phyloP scores from a whole-genome alignment of 345 rosid genomes.

The Eucalyptus tenuipes region DNA sequence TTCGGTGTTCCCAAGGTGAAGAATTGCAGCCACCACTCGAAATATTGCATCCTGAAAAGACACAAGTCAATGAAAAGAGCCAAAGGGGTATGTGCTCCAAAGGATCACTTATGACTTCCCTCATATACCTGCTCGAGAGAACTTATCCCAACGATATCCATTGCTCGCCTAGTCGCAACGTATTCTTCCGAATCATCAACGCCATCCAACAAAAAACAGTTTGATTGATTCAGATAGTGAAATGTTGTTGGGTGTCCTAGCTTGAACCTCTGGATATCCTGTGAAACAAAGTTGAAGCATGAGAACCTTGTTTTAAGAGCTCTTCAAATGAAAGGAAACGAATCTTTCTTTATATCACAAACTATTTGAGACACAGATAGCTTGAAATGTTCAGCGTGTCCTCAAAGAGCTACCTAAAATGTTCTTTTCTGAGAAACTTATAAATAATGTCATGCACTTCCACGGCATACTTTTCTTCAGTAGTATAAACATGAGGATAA shows the following conservation, averaged over 20 bases:
- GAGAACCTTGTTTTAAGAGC: neutral
- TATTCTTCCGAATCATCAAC: slow-evolving; percentile 81
- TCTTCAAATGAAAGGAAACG: neutral
- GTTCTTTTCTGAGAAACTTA: neutral
- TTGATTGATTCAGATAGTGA: slow-evolving; percentile 92
- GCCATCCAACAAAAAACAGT: slow-evolving; percentile 72
- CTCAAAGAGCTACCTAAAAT: neutral
- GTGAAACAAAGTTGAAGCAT: slow-evolving; percentile 3
- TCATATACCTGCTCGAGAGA: slow-evolving; percentile 70
- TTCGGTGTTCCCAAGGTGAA: slow-evolving; percentile 93
- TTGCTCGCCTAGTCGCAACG: slow-evolving; percentile 70
- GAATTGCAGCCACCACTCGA: slow-evolving; percentile 83
- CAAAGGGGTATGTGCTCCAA: neutral
- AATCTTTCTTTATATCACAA: neutral
- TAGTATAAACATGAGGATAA: neutral
- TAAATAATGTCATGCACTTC: neutral
- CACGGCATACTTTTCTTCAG: neutral
- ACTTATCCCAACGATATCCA: slow-evolving; percentile 94
- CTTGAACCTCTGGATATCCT: slow-evolving; percentile 76
- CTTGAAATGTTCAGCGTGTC: neutral
- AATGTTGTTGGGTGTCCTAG: slow-evolving; percentile 74
- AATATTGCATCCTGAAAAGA: slow-evolving; percentile 68
- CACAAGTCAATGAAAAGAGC: neutral
- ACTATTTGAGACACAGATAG: neutral
- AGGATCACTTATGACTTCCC: neutral